phyloP scores from a whole-genome alignment of 495 filamentous ascomycete species.

The Hyaloscypha bicolor region DNA sequence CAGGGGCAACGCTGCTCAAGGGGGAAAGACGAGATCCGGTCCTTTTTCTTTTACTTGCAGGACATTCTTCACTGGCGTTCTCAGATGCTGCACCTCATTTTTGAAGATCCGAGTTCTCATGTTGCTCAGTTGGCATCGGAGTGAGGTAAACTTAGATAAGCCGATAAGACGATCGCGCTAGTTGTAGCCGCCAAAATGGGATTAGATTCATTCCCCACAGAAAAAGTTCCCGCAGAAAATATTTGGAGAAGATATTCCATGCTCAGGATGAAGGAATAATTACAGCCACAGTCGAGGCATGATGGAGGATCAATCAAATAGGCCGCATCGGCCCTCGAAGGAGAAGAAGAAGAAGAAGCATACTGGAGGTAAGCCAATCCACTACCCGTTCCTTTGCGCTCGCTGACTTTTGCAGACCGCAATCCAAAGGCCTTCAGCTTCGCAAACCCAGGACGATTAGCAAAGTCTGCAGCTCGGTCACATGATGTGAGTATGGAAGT shows the following conservation, averaged over 20 bases:
- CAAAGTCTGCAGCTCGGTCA: slow-evolving; percentile 81
- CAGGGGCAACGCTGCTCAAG: not conserved
- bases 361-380: slow-evolving; percentile 43
- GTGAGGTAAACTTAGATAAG: slow-evolving; percentile 18
- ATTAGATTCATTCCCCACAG: slow-evolving; percentile 6
- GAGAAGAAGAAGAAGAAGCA: slow-evolving; percentile 77
- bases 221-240: slow-evolving; percentile 20
- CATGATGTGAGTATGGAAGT: slow-evolving; percentile 69
- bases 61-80: not conserved
- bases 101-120: not conserved
- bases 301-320: slow-evolving; percentile 86
- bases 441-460: slow-evolving; percentile 81
- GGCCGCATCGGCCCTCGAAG: slow-evolving; percentile 83
- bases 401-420: slow-evolving; percentile 46
- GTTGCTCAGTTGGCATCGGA: not conserved
- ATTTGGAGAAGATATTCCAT: not conserved
- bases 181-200: not conserved
- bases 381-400: not conserved
- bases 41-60: not conserved
- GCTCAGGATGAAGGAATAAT: not conserved
- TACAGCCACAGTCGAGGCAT: slow-evolving; percentile 23
- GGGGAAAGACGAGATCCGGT: not conserved
- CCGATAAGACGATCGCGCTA: slow-evolving; percentile 4
- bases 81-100: not conserved
- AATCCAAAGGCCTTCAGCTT: slow-evolving; percentile 95